Conservation (phyloP, 2,329 filamentous ascomycete species). For the Seiridium unicorne region DNA sequence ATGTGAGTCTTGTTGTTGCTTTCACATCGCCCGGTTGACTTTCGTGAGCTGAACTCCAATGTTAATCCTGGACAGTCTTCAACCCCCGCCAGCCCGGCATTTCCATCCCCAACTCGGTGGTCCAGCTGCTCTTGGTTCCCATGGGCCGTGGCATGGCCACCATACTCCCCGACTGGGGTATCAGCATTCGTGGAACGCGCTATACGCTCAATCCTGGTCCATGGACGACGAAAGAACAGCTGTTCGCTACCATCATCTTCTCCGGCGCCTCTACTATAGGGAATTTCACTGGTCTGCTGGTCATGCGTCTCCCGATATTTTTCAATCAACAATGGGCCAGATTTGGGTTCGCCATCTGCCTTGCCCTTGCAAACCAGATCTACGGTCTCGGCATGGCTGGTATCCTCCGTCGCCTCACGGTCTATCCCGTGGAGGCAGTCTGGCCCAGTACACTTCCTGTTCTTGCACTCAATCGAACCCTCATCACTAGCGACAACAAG, state of each 20-base stretch:
- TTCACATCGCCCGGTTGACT: constrained; percentile 4
- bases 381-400: constrained; percentile 54
- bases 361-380: constrained; percentile 48
- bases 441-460: constrained; percentile 46
- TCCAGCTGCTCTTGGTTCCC: constrained; percentile 38
- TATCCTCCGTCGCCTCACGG: constrained; percentile 17
- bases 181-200: constrained; percentile 37
- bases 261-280: constrained; percentile 48
- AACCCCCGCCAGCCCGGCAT: constrained; percentile 40
- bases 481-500: constrained; percentile 35
- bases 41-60: constrained; percentile 21
- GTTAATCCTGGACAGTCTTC: constrained; percentile 33
- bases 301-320: constrained; percentile 45
- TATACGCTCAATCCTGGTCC: constrained; percentile 54
- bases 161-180: constrained; percentile 30
- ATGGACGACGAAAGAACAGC: constrained; percentile 58
- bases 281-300: constrained; percentile 43
- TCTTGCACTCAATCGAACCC: constrained; percentile 43
- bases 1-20: background rate
- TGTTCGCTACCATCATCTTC: constrained; percentile 57
- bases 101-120: constrained; percentile 35
- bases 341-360: constrained; percentile 47
- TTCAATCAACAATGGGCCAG: constrained; percentile 47
- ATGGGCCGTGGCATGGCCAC: constrained; percentile 32
- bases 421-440: constrained; percentile 22